phyloP scores from a whole-genome alignment of 2,329 filamentous ascomycete species.

The Fusarium anthophilum region DNA sequence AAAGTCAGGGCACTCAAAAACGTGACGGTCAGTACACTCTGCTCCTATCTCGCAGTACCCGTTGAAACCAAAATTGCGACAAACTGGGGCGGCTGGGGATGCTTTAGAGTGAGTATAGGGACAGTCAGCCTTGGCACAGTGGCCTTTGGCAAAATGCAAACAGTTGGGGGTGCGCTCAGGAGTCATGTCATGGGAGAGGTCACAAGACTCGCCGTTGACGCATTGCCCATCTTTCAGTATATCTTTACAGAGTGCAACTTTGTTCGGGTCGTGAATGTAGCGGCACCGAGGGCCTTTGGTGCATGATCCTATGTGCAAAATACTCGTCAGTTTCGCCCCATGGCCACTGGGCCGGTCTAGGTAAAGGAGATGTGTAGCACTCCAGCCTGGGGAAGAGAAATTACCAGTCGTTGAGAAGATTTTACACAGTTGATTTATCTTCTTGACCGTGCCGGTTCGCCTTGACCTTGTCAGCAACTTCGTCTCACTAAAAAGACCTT shows the following conservation, averaged over 20 bases:
- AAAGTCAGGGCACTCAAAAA: slow-evolving; percentile 94
- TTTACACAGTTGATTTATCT: slow-evolving; percentile 79
- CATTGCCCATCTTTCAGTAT: slow-evolving; percentile 85
- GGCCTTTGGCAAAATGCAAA: slow-evolving; percentile 88
- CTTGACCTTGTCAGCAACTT: slow-evolving; percentile 55
- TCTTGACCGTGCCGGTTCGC: slow-evolving; percentile 66
- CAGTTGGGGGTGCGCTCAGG: slow-evolving; percentile 88
- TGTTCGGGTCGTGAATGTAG: slow-evolving; percentile 84
- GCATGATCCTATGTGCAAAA: slow-evolving; percentile 75
- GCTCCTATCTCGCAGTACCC: slow-evolving; percentile 90
- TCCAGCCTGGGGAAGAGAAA: slow-evolving; percentile 54
- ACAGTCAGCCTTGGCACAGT: slow-evolving; percentile 87
- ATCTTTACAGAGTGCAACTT: slow-evolving; percentile 90
- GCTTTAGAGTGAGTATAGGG: slow-evolving; percentile 87
- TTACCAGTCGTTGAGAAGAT: slow-evolving; percentile 76
- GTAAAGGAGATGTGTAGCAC: slow-evolving; percentile 28
- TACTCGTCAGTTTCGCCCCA: slow-evolving; percentile 56
- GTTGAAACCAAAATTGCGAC: slow-evolving; percentile 82
- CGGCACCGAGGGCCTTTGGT: slow-evolving; percentile 81
- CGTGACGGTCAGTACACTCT: slow-evolving; percentile 82
- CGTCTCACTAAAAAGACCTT: slow-evolving; percentile 38
- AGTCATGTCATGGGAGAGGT: slow-evolving; percentile 87
- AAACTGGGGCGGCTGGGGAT: slow-evolving; percentile 80
- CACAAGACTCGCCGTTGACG: slow-evolving; percentile 79
- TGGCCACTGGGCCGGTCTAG: slow-evolving; percentile 50